Evolutionary conservation across 305 asterid species (phyloP), one percentile per base, ranked within the genome.

Genomic region (Rubia peregrina): DNA sequence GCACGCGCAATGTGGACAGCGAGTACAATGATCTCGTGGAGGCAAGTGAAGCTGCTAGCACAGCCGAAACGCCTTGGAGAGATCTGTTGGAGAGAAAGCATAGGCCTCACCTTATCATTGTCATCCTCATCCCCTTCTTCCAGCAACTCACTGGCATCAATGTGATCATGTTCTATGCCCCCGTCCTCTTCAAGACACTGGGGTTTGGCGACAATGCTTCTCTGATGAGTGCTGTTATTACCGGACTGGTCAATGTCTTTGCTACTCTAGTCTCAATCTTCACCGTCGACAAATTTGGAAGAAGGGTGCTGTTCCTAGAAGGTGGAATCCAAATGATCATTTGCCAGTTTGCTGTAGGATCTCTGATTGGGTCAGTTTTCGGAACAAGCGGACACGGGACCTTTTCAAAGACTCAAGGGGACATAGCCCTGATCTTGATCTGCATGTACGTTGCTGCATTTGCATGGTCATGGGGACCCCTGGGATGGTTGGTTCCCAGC

Each of bases 401-500:
- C 1, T 85, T 87, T 79, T 75, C 73, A 71, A 78, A 75, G 51
- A 24, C 61, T 17, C 61, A 67, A n/a, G 91, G 88, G 0, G 53
- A 81, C 33, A 24, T 74, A 0, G 83, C 86, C 1, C 61, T 88
- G 12, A 67, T 56, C 16, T 74, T 83, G 9, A 88, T 86, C 38
- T 89, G 90, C 46, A 6, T 80, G 0, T 87, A 85, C 7, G 90
- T 87, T 0, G 88, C 95, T 1, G 95, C 80, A 17, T 89, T 89
- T 61, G 92, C 90, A 0, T 89, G 92, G 92, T 87, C 92, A 9
- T 89, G 95, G 95, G 93, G 95, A 1, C 95, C 95, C 4, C 73
- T 89, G 56, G 91, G 93, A 22, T 89, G 95, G 95, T 70, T 87
- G 59, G 90, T 89, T 0, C 92, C 95, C 0, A 85, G 92, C 69